phyloP scores from a whole-genome alignment of 2,329 filamentous ascomycete genomes.

The Hypoxylon sp. region DNA sequence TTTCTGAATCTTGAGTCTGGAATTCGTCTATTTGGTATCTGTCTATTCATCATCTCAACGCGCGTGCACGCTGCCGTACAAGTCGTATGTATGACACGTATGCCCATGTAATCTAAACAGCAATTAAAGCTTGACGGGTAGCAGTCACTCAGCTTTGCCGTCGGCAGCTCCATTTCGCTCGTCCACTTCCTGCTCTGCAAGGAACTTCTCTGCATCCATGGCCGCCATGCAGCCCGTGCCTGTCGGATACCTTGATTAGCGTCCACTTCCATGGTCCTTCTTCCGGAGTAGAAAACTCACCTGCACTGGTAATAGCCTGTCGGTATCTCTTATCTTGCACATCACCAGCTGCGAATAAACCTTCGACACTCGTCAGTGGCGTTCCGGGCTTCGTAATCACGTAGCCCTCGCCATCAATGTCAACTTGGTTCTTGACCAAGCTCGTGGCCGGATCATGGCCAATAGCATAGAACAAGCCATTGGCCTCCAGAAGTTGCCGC shows the following conservation, averaged over 20 bases:
- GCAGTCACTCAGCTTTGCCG: constrained; percentile 41
- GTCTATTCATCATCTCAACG: constrained; percentile 21
- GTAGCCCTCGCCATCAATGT: constrained; percentile 90
- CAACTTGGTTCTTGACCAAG: constrained; percentile 90
- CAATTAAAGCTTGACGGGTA: constrained; percentile 16
- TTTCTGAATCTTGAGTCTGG: too few relatives aligned
- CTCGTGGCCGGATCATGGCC: constrained; percentile 92
- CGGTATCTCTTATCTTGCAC: constrained; percentile 99
- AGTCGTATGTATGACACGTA: too few relatives aligned
- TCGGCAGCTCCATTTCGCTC: constrained; percentile 47
- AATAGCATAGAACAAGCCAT: constrained; percentile 95
- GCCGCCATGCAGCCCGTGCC: constrained; percentile 95
- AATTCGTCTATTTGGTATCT: constrained; percentile 34
- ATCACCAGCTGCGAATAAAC: constrained; percentile 95
- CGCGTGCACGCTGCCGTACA: constrained; percentile 9
- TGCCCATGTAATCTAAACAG: constrained; percentile 11
- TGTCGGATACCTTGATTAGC: constrained; percentile 46
- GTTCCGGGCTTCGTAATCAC: constrained; percentile 89
- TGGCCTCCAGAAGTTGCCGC: constrained; percentile 86
- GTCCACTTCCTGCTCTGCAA: constrained; percentile 75
- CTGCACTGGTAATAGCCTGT: constrained; percentile 96
- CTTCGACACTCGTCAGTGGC: constrained; percentile 84
- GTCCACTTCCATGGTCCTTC: neutral
- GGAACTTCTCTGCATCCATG: constrained; percentile 92
- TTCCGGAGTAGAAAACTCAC: constrained; percentile 59